Evolutionary conservation across 2,329 filamentous ascomycete genomes (phyloP), one percentile per base, ranked within the genome.

Genomic region (Chaetomium sp.): DNA sequence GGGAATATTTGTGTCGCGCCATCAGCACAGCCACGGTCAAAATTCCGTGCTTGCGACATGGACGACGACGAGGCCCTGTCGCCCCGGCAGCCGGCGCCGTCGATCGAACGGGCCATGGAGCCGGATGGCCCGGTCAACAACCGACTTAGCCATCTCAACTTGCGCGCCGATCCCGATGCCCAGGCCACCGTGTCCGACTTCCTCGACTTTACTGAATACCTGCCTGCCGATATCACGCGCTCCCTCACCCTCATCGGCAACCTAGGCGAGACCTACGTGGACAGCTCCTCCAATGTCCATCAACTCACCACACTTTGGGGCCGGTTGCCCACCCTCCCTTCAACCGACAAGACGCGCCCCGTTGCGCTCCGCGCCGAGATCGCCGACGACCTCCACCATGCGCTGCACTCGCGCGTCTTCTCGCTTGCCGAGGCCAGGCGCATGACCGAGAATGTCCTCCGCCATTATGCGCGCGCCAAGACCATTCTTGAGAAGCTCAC

Each of bases 111-210:
- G 42, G 66, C 67, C n/a, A 68, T 72, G 33, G 65, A 62, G 40
- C 57, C 67, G 2, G 60, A 67, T 36, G 63, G 63, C 34, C 57
- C 68, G 14, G 59, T 68, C 36, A 70, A 68, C 57, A 73, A 71
- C 60, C 62, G 68, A 5, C 70, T 78, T 55, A 71, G 71, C 55
- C 69, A 76, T 1, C 72, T 81, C 59, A 73, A 75, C 56, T 72
- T 79, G 67, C 79, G 79, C 61, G 76, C 77, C 52, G 84, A 87
- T 60, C 84, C 84, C 5, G 84, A 87, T 72, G 82, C 82, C 33
- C 82, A 86, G 64, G 82, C 84, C 6, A 86, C 83, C n/a, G 79
- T 86, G 14, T 85, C 81, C 57, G 84, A 87, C 68, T 87, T 86
- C 66, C 79, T 87, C 67, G 84, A 87, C 67, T 84, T 84, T 61